Conservation (phyloP, 2,329 filamentous ascomycete species). For the Cercospora beticola region DNA sequence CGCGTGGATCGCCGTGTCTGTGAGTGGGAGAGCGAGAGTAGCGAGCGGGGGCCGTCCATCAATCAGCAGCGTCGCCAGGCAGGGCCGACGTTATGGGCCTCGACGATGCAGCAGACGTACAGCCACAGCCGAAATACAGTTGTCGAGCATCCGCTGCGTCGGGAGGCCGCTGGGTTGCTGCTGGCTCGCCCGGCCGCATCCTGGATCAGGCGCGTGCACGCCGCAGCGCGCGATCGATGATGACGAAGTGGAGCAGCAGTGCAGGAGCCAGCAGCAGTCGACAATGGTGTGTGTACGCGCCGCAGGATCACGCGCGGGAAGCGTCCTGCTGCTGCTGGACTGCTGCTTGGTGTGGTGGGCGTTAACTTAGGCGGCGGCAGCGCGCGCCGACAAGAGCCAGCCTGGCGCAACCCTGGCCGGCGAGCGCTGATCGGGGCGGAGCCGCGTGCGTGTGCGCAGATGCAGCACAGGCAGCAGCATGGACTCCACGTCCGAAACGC, state of each 20-base stretch:
- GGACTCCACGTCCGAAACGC: neutral
- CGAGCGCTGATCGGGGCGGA: no score
- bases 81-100: conserved; percentile 13
- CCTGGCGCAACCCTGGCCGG: neutral
- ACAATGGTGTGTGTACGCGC: no score
- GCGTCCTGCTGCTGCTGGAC: no score
- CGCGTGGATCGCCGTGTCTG: neutral
- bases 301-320: no score
- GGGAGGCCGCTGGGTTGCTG: neutral
- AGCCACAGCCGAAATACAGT: conserved; percentile 16
- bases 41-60: conserved; percentile 1
- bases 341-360: neutral
- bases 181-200: conserved; percentile 1
- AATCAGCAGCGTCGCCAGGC: neutral
- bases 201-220: neutral
- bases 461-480: neutral
- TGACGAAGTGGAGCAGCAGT: neutral
- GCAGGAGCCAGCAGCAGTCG: no score
- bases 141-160: conserved; percentile 13
- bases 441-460: neutral
- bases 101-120: conserved; percentile 11
- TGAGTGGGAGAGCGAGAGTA: neutral
- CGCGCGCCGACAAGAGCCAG: neutral
- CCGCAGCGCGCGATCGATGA: neutral
- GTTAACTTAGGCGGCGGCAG: neutral